Base-by-base conservation (phyloP, 2,329 filamentous ascomycete species). In the Microsporum ferrugineum region DNA sequence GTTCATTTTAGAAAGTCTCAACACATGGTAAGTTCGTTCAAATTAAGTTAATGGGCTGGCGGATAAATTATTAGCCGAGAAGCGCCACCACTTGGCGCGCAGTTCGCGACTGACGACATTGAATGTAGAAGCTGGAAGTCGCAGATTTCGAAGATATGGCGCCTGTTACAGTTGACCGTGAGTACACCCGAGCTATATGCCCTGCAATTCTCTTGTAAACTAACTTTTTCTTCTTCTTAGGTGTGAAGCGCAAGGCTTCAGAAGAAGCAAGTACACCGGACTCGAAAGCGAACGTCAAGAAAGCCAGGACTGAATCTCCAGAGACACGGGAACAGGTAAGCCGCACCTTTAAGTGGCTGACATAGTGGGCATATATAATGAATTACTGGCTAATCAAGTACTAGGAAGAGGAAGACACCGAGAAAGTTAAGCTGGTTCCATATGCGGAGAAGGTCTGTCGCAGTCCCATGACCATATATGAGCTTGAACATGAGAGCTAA, bases 391-490 rank as follows among this genome's bases (percentile, higher is more conserved):
- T 33, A 64, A 80, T 61, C 72, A 23, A 10, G 73, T 61, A 73
- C 77, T 57, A 66, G 61, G 53, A 65, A 41, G 60, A 68, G 36
- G 60, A 66, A 6, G 53, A 75, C 5, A 77, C 80, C 14, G 82
- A 82, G 68, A 81, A 81, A 62, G 71, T 76, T 66, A 85, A 85
- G 66, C 83, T 85, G 17, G 89, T 95, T 39, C 89, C 88, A 1
- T 96, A 94, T 69, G 91, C 91, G 0, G 91, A 96, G 75, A 96
- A 95, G 80, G 87, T 88, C 71, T 64, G 45, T 75, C 61, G 41
- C 17, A 14, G 57, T 51, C 53, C 34, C 51, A 39, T 39, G 43
- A 27, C 1, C 17, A 8, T 45, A 4, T 27, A 23, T 8, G 27
- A 41, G 6, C 6, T 36, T 12, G 45, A 33, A 33, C 43, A 17